Conservation (phyloP, 306 rosid genomes). For the Clitoria ternatea region DNA sequence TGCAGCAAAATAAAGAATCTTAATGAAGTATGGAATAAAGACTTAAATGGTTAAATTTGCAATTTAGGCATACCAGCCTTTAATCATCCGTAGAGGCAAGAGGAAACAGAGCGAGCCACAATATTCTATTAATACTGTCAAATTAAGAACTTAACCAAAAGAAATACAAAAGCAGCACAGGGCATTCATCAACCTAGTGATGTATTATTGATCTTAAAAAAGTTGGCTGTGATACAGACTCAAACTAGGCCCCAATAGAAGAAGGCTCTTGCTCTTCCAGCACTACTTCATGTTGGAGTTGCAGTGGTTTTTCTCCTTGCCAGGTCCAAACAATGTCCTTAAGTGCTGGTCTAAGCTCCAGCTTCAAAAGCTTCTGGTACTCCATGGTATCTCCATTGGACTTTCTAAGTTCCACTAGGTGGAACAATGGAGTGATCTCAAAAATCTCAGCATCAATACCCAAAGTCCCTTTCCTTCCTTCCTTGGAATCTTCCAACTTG, state of each 20-base stretch:
- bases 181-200: conserved; percentile 13
- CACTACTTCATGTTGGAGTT: conserved; percentile 28
- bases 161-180: neutral
- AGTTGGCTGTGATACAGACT: conserved; percentile 11
- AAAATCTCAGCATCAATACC: conserved; percentile 78
- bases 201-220: neutral
- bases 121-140: neutral
- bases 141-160: neutral
- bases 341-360: conserved; percentile 79
- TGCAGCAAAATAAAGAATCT: neutral
- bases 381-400: conserved; percentile 75
- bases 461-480: conserved; percentile 72
- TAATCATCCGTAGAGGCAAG: neutral
- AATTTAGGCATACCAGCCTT: neutral
- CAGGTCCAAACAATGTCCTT: conserved; percentile 88
- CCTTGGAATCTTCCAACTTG: conserved; percentile 67
- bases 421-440: conserved; percentile 71
- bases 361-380: conserved; percentile 59
- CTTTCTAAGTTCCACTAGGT: conserved; percentile 78
- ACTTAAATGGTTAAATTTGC: conserved; percentile 10
- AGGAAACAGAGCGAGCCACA: neutral
- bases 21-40: neutral
- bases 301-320: conserved; percentile 74
- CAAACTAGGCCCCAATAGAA: neutral
- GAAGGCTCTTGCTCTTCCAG: conserved; percentile 38